Base-by-base conservation (phyloP, 2,329 filamentous ascomycete genomes). In the Xylariaceae sp. region DNA sequence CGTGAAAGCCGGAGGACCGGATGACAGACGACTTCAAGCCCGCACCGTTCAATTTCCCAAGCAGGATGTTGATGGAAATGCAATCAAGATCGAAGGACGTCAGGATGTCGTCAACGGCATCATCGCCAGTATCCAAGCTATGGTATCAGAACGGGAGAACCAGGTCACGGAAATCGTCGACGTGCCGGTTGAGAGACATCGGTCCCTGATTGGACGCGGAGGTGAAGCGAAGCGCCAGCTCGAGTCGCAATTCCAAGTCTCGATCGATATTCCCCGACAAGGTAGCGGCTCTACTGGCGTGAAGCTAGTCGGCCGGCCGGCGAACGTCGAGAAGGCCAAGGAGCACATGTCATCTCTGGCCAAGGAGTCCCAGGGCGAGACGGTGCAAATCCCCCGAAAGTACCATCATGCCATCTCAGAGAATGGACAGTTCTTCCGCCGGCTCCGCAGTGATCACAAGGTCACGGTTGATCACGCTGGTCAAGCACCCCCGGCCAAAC, bases 21-120 rank as follows among this genome's bases (percentile, higher is more conserved):
- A 88, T 47, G 89, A 94, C 53, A 77, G 82, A 42, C 80, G 84
- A 25, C 81, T 84, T 42, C 76, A 92, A 49, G 85, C 88, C 32
- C 84, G 90, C 43, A 87, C 90, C 50, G 87, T 98, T 39, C 88
- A 90, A 58, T 96, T 98, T 69, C 92, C 92, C 37, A 88, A 89
- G 57, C 80, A 85, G 45, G 89, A 94, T 37, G 76, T 81, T 33
- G 80, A 83, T 39, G 87, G 84, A 28, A 86, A 83, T 53, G 75
- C 73, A 17, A 94, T 98, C 60, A 89, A 83, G 56, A 70, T 98
- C 5, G 89, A 95, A 61, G 92, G 92, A 19, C 81, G 83, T 30
- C 79, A 77, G 42, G 77, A 79, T 24, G 70, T 98, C 16, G 90
- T 96, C 2, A 83, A 94, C 49, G 93, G 86, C 63, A 93, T 98